Percentiles rank a stretch among this genome's conserved stretches.
These are phyloP conservation scores for Cicer cuneatum DNA, from an alignment of 306 rosid species.

Conservation along the genomic window DNA sequence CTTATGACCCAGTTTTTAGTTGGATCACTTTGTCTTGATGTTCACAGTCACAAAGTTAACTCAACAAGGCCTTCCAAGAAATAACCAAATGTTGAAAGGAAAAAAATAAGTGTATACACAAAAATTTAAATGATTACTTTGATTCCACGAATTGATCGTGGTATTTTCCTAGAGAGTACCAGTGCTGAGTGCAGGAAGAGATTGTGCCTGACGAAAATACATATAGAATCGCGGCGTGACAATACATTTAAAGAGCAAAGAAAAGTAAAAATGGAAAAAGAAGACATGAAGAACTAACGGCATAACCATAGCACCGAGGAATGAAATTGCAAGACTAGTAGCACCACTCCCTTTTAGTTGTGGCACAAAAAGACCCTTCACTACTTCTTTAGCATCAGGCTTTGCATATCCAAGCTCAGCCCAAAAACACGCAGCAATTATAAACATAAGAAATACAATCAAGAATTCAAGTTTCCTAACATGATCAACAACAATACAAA, in stretches of 20 bases:
- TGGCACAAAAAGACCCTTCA: slow-evolving; percentile 84
- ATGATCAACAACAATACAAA: slow-evolving; percentile 53
- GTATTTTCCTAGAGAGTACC: slow-evolving; percentile 95
- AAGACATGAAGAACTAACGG: slow-evolving; percentile 68
- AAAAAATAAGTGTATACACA: neutral
- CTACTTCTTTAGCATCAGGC: slow-evolving; percentile 72
- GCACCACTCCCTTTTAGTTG: slow-evolving; percentile 90
- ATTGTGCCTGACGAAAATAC: slow-evolving; percentile 73
- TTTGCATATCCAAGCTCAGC: slow-evolving; percentile 91
- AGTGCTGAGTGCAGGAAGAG: slow-evolving; percentile 98
- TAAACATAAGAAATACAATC: slow-evolving; percentile 83
- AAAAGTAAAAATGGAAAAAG: slow-evolving; percentile 3
- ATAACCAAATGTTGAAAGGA: slow-evolving; percentile 12
- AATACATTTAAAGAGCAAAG: neutral
- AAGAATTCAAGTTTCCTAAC: slow-evolving; percentile 95
- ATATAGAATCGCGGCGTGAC: slow-evolving; percentile 38
- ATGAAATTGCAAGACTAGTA: slow-evolving; percentile 95
- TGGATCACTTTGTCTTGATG: slow-evolving; percentile 6
- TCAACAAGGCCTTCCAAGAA: slow-evolving; percentile 22
- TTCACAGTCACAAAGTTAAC: slow-evolving; percentile 26
- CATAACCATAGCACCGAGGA: slow-evolving; percentile 99
- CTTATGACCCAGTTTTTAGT: slow-evolving; percentile 7
- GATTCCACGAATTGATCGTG: slow-evolving; percentile 81
- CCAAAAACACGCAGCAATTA: slow-evolving; percentile 89
- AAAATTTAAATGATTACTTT: slow-evolving; percentile 57